Base-by-base conservation (phyloP, 129 eudicot species). In the Chrysanthemum makinoi region DNA sequence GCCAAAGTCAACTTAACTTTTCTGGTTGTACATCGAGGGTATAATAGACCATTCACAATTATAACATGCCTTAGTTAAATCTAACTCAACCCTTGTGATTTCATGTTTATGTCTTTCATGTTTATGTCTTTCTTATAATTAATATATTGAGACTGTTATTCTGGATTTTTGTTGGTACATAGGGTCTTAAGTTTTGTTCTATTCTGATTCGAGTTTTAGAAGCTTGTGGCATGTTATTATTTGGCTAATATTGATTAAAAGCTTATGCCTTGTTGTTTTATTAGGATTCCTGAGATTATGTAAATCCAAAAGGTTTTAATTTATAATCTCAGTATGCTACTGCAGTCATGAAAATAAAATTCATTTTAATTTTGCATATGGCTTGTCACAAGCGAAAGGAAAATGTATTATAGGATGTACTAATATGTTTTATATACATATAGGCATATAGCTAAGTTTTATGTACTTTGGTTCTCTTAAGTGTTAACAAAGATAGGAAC, bases 251-350 rank as follows among this genome's bases (percentile, higher is more conserved):
- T 11, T 72, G 50, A 15, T 61, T 48, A 5, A 46, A 26, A 60
- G 26, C 28, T 59, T 60, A 46, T 57, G 61, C 44, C 16, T 70
- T n/a, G 24, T 71, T 59, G 46, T 10, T n/a, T 15, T 47, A 0
- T 15, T 5, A 35, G 44, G 59, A 47, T 4, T 72, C 10, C 61
- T 47, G 68, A 60, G 48, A 47, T 72, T 72, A 47, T 24, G 51
- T 72, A 15, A 60, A 35, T 24, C 72, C 26, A 46, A 50, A 71
- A 72, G 68, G 68, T 66, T 46, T 72, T 60, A 61, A 58, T 60
- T 43, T 62, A 24, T 16, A 24, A 16, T 26, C 68, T 72, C 17
- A 39, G 8, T 47, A 17, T 50, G 22, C 56, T 54, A 39, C 22
- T 39, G 74, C 54, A 17, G 66, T 43, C 55, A 43, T 70, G 44